Evolutionary conservation across 1,284 basidiomycete species (phyloP).

Genomic region (Volvariella volvacea): DNA sequence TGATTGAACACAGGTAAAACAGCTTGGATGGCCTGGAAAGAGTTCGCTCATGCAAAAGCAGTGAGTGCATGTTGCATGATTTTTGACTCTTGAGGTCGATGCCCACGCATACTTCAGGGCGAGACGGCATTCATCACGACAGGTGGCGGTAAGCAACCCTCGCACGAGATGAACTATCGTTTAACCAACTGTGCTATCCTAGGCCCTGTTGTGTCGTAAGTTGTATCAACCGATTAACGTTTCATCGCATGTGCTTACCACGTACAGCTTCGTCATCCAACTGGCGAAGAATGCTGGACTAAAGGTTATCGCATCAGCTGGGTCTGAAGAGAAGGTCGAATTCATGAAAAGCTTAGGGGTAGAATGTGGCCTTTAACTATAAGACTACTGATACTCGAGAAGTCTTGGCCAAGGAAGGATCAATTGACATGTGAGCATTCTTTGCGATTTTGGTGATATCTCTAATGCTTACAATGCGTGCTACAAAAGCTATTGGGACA

Average conservation of each 20-base stretch:
- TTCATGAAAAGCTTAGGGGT: constrained; percentile 48
- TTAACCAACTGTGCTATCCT: not conserved
- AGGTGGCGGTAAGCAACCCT: constrained; percentile 51
- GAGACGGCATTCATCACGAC: constrained; percentile 50
- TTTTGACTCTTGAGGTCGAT: not conserved
- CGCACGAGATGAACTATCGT: no score
- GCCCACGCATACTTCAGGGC: no score
- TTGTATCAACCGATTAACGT: no score
- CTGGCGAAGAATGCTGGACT: constrained; percentile 45
- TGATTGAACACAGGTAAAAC: no score
- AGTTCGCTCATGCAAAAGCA: constrained; percentile 25
- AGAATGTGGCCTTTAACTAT: constrained; percentile 62
- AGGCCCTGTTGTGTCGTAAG: constrained; percentile 31
- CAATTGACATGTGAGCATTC: constrained; percentile 34
- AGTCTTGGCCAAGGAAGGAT: constrained; percentile 42
- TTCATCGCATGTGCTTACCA: no score
- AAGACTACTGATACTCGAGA: constrained; percentile 37
- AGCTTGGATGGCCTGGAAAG: constrained; percentile 29
- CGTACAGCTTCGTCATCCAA: constrained; percentile 31
- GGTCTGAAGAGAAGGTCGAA: constrained; percentile 51
- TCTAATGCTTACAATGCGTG: no score
- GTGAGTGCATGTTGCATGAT: constrained; percentile 12
- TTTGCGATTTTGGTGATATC: no score
- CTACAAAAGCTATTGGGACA: constrained; percentile 32
- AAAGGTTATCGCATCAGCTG: constrained; percentile 60